Base-by-base conservation (phyloP, 1,139 yeast species). In the Debaryomyces coudertii region DNA sequence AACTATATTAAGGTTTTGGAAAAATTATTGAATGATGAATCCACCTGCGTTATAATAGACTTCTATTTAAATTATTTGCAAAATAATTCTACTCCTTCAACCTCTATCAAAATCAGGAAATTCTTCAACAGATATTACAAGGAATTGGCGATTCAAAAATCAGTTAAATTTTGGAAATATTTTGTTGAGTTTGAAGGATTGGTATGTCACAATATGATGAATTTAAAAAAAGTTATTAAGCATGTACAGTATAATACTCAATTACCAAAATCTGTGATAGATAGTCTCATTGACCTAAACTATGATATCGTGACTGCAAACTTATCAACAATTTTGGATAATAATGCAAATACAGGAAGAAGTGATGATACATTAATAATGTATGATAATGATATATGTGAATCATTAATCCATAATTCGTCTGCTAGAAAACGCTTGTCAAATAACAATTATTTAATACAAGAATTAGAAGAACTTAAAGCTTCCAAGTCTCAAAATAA, bases 141-240 rank as follows among this genome's bases (percentile, higher is more conserved):
- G 22, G 64, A 68, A 18, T 59, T 65, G 2, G 55, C 68, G 2
- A 55, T 83, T 28, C 62, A 63, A 41, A 57, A 65, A 4, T 78
- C 82, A 1, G 61, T 63, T 3, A 58, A 70, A 18, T 85, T 83
- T 53, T 85, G 90, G 90, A 61, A 65, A 15, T 73, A 76, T 40
- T 82, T 65, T 50, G 72, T 84, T 47, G 77, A 79, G 40, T 81
- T 76, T 55, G 87, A 84, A 53, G 69, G 69, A 1, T 58, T 71
- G 24, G 46, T 53, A 0, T 67, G 69, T 42, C 66, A 68, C 25
- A 79, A 82, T 50, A 66, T 72, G 37, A 56, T 55, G 23, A 80
- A 79, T 52, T 54, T 83, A 36, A 61, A 67, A 28, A 65, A 63
- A 36, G 65, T 84, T 12, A 65, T 82, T 5, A 60, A 68, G 20